Evolutionary conservation across 1,139 yeast genomes (phyloP), one percentile per base, ranked within the genome.

Genomic region (Scheffersomyces segobiensis): DNA sequence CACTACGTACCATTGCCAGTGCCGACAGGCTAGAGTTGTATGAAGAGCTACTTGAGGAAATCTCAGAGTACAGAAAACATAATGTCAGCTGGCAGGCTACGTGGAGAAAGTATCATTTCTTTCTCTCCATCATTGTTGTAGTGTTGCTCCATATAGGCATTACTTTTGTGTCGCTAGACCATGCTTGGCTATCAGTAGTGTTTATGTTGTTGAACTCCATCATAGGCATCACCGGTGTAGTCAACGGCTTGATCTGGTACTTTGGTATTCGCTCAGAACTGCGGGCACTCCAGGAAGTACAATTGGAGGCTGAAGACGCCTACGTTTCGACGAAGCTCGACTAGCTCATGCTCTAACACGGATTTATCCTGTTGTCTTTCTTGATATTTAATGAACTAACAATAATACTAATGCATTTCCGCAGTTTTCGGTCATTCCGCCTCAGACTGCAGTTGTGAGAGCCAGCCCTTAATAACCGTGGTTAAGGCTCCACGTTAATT

Each of bases 251-350:
- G 57, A 88, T 95, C 57, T 93, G 96, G 60, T 84, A 82, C 61
- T 70, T 91, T 53, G 95, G 93, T 66, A 96, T 96, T 0, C 80
- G 93, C 54, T 82, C 86, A 21, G 99, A 96, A 69, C 74, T 79
- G 63, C 78, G 98, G 56, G 95, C 95, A 0, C 74, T 96, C 55
- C 78, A 76, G 51, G 99, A 95, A 72, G 90, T 88, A 0, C 75
- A 78, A 57, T 64, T 77, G 64, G 92, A 89, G 66, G 87, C 87
- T 0, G 72, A 75, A 39, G 91, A 88, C 67, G 71, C 67, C 2
- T 71, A 68, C 53, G 54, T 61, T 7, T 63, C 64, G 26, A 52
- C 62, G 17, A 39, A 57, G 56, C 42, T 32, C 42, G 42, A 32
- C 14, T 32, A 32, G 42, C 17, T 2, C 42, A 32, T 10, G 42